A percentile compares a stretch with the other conserved stretches of the same genome.
Evolutionary conservation across 2,329 filamentous ascomycete genomes (phyloP).

Genomic region (Penicillium italicum): DNA sequence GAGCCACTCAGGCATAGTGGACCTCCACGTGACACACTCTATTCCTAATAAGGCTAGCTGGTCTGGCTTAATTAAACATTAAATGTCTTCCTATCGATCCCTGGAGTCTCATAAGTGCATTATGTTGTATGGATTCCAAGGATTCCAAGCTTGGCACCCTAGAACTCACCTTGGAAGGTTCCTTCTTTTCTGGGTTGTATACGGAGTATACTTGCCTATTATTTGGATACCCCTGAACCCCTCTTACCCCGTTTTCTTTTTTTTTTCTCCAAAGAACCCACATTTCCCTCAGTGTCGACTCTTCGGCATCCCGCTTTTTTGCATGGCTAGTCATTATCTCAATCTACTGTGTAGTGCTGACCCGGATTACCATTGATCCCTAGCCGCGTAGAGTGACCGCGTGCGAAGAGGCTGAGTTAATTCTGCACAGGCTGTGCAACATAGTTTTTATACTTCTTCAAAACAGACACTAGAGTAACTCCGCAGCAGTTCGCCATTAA

Average conservation of each 20-base stretch:
- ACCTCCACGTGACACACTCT: neutral
- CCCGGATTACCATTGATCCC: neutral
- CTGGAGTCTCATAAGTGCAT: neutral
- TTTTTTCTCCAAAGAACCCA: neutral
- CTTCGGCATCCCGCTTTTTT: conserved; percentile 6
- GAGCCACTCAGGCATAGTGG: neutral
- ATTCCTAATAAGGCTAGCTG: neutral
- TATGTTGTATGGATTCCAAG: too few species aligned
- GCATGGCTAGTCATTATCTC: conserved; percentile 4
- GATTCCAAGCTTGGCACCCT: neutral
- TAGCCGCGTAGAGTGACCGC: neutral
- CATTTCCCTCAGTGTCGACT: neutral
- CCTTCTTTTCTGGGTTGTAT: neutral
- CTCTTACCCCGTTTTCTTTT: neutral
- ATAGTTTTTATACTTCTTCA: neutral
- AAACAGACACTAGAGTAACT: neutral
- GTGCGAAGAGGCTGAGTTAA: conserved; percentile 15
- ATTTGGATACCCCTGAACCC: neutral
- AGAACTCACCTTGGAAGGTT: neutral
- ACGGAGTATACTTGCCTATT: neutral
- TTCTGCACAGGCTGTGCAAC: too few species aligned
- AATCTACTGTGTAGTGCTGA: conserved; percentile 12
- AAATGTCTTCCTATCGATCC: neutral
- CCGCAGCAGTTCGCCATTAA: neutral
- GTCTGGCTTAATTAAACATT: neutral